phyloP scores from a whole-genome alignment of 306 rosid genomes.

The Cicer yamashitae region DNA sequence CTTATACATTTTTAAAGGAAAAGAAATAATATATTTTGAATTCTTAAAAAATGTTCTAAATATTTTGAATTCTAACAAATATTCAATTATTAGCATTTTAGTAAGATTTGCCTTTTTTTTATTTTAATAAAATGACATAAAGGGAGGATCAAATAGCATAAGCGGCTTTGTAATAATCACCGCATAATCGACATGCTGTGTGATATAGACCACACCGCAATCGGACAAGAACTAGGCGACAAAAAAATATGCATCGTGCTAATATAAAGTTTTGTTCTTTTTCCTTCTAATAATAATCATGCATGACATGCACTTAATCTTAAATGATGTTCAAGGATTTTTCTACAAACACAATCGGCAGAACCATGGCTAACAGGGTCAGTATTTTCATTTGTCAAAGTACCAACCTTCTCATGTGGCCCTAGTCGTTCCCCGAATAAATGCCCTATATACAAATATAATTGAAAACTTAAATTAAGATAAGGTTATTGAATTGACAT shows the following conservation, averaged over 20 bases:
- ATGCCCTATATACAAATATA: background rate
- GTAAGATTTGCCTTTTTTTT: no score
- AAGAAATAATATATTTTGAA: no score
- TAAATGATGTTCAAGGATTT: background rate
- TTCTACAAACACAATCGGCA: background rate
- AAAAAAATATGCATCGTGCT: conserved; percentile 37
- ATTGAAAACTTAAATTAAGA: background rate
- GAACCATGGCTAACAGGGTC: background rate
- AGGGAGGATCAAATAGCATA: conserved; percentile 30
- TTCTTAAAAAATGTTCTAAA: no score
- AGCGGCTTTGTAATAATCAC: conserved; percentile 17
- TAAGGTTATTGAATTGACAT: background rate
- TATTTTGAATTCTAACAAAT: no score
- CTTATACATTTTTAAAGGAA: no score
- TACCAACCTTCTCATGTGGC: background rate
- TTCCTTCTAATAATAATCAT: conserved; percentile 26
- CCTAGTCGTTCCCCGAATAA: background rate
- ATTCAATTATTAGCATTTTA: no score
- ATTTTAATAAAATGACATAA: conserved; percentile 31
- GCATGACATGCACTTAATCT: conserved; percentile 28
- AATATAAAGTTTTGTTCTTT: conserved; percentile 36
- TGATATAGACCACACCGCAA: conserved; percentile 25
- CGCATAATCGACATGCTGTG: conserved; percentile 5
- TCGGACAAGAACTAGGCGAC: conserved; percentile 48
- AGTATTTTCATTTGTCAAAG: background rate